phyloP scores from a whole-genome alignment of 768 basidiomycete species.

The Steccherinum ochraceum region DNA sequence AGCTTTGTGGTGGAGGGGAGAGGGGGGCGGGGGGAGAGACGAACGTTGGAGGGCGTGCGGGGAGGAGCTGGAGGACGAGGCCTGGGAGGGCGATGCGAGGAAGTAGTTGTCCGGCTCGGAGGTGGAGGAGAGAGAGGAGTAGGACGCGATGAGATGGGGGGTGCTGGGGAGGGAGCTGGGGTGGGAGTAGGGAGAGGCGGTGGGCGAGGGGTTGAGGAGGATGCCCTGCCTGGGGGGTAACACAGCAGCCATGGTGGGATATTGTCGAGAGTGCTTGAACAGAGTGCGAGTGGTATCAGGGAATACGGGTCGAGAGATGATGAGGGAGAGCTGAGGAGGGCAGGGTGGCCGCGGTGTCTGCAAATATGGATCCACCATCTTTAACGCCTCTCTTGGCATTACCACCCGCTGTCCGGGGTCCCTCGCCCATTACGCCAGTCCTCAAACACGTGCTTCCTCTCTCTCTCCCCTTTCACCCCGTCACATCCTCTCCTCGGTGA shows the following conservation, averaged over 20 bases:
- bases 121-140: constrained; percentile 20
- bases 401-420: not conserved
- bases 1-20: constrained; percentile 2
- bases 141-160: constrained; percentile 17
- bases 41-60: not conserved
- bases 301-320: not conserved
- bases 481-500: not conserved
- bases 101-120: constrained; percentile 16
- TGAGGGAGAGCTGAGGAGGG: not conserved
- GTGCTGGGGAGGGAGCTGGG: constrained; percentile 16
- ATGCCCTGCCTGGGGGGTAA: constrained; percentile 19
- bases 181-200: constrained; percentile 18
- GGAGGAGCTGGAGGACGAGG: not conserved
- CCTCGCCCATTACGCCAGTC: not conserved
- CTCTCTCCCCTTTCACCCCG: not conserved
- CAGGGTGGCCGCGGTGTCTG: not conserved
- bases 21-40: constrained; percentile 7
- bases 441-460: not conserved
- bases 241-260: constrained; percentile 13
- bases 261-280: not conserved
- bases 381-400: not conserved
- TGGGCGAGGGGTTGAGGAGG: constrained; percentile 24
- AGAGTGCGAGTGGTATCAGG: not conserved
- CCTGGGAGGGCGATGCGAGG: constrained; percentile 9
- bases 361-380: not conserved